Evolutionary conservation across 257 asterid genomes (phyloP).

Genomic region (Penstemon newberryi): DNA sequence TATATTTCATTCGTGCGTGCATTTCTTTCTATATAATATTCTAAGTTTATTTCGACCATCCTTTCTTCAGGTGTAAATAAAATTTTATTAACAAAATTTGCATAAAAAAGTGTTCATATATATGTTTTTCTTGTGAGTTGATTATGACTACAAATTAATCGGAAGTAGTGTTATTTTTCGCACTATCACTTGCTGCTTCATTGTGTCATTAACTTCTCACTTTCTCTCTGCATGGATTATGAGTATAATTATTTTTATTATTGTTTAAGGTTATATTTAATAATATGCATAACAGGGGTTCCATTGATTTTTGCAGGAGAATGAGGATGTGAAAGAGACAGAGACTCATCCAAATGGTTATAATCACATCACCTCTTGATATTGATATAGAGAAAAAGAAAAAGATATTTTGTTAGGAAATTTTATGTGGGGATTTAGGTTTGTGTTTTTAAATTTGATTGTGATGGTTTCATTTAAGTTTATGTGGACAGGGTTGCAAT

Average conservation of each 20-base stretch:
- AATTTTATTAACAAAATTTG: constrained; percentile 21
- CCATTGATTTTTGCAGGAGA: constrained; percentile 55
- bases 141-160: constrained; percentile 26
- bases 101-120: constrained; percentile 29
- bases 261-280: too few species aligned
- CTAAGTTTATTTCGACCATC: constrained; percentile 30
- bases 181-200: constrained; percentile 35
- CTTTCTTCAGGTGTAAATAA: constrained; percentile 12
- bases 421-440: constrained; percentile 23
- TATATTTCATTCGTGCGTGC: not conserved
- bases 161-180: constrained; percentile 13
- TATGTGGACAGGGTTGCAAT: constrained; percentile 78
- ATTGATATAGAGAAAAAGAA: too few species aligned
- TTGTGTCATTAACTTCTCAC: constrained; percentile 33
- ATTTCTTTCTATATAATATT: constrained; percentile 30
- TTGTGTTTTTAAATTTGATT: constrained; percentile 40
- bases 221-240: constrained; percentile 23
- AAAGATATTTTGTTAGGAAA: constrained; percentile 22
- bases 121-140: constrained; percentile 41
- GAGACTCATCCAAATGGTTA: constrained; percentile 63
- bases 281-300: not conserved
- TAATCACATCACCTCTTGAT: constrained; percentile 32
- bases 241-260: constrained; percentile 19
- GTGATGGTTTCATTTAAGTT: constrained; percentile 35
- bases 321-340: constrained; percentile 63